These are phyloP conservation scores for Fusarium veterinarium DNA, from an alignment of 2,329 filamentous ascomycete genomes.

Conservation along the genomic window DNA sequence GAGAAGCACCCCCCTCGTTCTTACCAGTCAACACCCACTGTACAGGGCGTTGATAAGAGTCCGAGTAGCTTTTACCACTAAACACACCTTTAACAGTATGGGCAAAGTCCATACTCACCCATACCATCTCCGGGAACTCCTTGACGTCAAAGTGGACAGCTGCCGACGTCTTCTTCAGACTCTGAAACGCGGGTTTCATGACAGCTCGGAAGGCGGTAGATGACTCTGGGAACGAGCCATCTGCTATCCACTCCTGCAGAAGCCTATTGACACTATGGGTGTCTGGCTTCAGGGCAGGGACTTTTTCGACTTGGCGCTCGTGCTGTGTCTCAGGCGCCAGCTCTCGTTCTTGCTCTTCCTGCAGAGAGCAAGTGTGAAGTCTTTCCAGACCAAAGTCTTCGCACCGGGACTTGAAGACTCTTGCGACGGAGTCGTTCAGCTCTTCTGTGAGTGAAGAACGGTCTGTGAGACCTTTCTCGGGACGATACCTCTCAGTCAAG, in stretches of 20 bases:
- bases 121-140: slow-evolving; percentile 23
- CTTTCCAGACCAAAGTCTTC: slow-evolving; percentile 21
- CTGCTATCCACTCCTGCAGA: slow-evolving; percentile 44
- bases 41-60: slow-evolving; percentile 39
- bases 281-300: slow-evolving; percentile 49
- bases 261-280: slow-evolving; percentile 57
- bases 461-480: slow-evolving; percentile 21
- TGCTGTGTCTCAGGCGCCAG: slow-evolving; percentile 72
- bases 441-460: background rate
- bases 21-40: slow-evolving; percentile 39
- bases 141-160: slow-evolving; percentile 18
- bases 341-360: slow-evolving; percentile 78
- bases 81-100: slow-evolving; percentile 11
- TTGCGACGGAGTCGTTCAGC: background rate
- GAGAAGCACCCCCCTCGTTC: rapidly evolving
- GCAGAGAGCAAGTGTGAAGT: slow-evolving; percentile 48
- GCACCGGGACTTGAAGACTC: background rate
- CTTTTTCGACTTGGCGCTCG: slow-evolving; percentile 66
- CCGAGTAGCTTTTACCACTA: background rate
- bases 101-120: slow-evolving; percentile 37
- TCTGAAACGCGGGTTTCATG: slow-evolving; percentile 31
- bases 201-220: background rate
- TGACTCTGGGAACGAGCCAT: background rate
- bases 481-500: slow-evolving; percentile 64
- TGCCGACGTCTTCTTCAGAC: slow-evolving; percentile 30